These are phyloP conservation scores for Leccinellum rugosiceps DNA, from an alignment of 768 basidiomycete species.

Conservation along the genomic window DNA sequence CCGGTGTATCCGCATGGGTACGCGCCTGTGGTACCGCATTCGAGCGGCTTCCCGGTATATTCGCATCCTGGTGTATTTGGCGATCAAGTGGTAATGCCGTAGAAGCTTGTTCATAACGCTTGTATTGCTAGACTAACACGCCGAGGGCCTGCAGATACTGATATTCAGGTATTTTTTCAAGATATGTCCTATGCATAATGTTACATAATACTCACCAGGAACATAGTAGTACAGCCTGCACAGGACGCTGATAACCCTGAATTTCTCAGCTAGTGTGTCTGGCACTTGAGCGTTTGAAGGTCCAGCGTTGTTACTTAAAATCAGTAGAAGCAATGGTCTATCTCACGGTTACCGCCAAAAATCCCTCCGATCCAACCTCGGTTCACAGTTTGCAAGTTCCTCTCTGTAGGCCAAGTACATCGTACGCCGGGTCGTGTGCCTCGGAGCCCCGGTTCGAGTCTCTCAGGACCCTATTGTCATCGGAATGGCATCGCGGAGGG, in stretches of 20 bases:
- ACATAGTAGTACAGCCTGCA: too few species aligned
- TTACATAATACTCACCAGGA: background rate
- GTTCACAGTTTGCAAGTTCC: background rate
- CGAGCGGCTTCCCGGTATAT: conserved; percentile 1
- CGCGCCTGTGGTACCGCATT: background rate
- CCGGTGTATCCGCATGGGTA: conserved; percentile 25
- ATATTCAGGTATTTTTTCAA: background rate
- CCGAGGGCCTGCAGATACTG: background rate
- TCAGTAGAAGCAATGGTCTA: too few species aligned
- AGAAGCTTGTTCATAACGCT: background rate
- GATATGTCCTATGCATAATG: background rate
- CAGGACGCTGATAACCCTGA: too few species aligned
- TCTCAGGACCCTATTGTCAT: background rate
- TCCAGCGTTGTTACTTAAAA: too few species aligned
- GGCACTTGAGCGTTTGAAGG: too few species aligned
- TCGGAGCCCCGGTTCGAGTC: background rate
- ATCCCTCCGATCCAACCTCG: background rate
- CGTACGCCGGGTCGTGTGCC: background rate
- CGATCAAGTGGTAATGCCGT: background rate
- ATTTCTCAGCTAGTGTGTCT: too few species aligned
- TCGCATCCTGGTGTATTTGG: conserved; percentile 2
- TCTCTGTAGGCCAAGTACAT: background rate
- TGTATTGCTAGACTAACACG: background rate
- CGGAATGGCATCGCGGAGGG: conserved; percentile 3
- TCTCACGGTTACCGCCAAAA: background rate